Evolutionary conservation across 345 rosid genomes (phyloP), one percentile per base, ranked within the genome.

Genomic region (Hibiscus mutabilis): DNA sequence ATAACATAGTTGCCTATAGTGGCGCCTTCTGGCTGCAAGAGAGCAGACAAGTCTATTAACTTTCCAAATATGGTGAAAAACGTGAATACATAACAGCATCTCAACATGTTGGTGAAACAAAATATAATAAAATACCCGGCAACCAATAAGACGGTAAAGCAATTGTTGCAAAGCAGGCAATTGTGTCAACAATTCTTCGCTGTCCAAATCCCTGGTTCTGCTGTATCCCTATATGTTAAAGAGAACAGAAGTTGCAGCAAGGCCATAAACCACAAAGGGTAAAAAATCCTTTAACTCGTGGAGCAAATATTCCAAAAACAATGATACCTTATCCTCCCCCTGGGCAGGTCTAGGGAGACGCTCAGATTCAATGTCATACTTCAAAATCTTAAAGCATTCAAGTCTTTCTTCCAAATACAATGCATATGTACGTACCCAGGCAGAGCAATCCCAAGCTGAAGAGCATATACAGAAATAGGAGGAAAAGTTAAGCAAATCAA

Each of bases 361-460:
- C 75, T 92, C 96, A 21, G 95, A 96, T 76, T 92, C 99, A 72
- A 92, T 89, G 72, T 96, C 99, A 84, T 96, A 92, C 79, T 82
- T 92, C 21, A 96, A 76, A 74, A 87, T 83, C 86, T 87, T 89
- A 73, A 96, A 92, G 79, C 98, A 96, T 84, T 92, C 97, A 49
- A 96, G 96, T 47, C 95, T 86, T 71, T 92, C 98, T 86, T 96
- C 98, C 79, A 96, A 83, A 83, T 88, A 92, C 69, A 88, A 82
- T 19, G 96, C 96, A 86, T 92, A 96, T 40, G 99, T 88, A 66
- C 98, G 98, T 35, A 89, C 98, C 99, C 99, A 96, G 44, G 95
- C 97, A 60, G 99, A 96, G 84, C 96, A 96, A 85, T 96, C 99
- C 99, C 99, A 96, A 33, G 99, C 98, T 96, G 81, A 47, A 60